These are phyloP conservation scores for Rosa hybrid DNA, from an alignment of 331 rosid species.

Conservation along the genomic window DNA sequence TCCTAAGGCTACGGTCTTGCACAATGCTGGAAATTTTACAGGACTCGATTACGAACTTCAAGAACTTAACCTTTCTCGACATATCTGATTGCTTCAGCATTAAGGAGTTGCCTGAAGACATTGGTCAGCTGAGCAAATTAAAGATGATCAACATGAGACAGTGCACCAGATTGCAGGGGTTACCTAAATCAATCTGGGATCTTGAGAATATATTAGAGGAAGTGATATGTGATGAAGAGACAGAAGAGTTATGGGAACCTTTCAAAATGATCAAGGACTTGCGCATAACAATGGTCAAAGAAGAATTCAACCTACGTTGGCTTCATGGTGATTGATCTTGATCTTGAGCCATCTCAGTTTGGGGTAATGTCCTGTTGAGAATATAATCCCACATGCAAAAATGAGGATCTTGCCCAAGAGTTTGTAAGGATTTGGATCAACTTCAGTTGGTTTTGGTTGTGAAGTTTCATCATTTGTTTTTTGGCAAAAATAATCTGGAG, in stretches of 20 bases:
- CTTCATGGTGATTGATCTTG: not conserved
- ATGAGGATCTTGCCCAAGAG: not conserved
- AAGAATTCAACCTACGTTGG: not conserved
- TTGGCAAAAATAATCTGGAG: too few species aligned
- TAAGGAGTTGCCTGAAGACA: not conserved
- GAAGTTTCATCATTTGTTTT: too few species aligned
- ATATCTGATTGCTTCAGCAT: not conserved
- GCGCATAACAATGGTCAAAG: not conserved
- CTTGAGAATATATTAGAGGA: not conserved
- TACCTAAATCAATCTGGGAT: not conserved
- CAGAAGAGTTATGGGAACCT: not conserved
- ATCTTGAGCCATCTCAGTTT: not conserved
- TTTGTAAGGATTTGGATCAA: not conserved
- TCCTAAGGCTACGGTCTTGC: constrained; percentile 3
- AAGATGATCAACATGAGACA: not conserved
- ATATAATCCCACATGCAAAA: not conserved
- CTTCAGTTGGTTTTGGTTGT: not conserved
- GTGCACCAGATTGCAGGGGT: not conserved
- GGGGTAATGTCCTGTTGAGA: not conserved
- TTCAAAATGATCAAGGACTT: not conserved
- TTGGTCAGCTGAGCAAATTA: not conserved
- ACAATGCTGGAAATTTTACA: not conserved
- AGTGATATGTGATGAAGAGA: not conserved
- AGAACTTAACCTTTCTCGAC: not conserved
- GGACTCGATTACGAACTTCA: not conserved